These are phyloP conservation scores for Xylariaceae sp. DNA, from an alignment of 2,329 filamentous ascomycete species.

Conservation along the genomic window DNA sequence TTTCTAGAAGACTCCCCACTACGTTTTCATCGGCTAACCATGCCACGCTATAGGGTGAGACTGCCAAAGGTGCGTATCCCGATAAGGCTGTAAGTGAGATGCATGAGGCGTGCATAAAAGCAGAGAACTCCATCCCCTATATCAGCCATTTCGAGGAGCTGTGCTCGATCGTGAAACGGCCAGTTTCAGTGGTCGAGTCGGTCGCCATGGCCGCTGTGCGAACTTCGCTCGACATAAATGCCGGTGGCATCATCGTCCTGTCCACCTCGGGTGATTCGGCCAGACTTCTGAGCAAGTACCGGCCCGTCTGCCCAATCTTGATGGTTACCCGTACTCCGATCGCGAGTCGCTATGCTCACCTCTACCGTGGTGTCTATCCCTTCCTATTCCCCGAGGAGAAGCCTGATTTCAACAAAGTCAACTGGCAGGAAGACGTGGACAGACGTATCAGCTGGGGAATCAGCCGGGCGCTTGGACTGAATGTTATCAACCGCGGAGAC, in stretches of 20 bases:
- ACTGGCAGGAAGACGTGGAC: conserved; percentile 99
- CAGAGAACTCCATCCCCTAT: conserved; percentile 96
- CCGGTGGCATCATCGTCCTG: conserved; percentile 90
- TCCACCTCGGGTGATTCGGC: conserved; percentile 95
- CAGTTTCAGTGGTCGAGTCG: conserved; percentile 84
- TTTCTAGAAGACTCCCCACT: no score
- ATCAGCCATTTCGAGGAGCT: conserved; percentile 96
- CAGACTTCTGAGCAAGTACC: conserved; percentile 95
- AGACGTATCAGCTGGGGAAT: conserved; percentile 97
- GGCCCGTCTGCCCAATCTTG: conserved; percentile 97
- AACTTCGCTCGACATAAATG: conserved; percentile 91
- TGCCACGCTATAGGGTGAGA: conserved; percentile 65
- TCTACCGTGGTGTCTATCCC: conserved; percentile 97
- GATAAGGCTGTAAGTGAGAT: conserved; percentile 92
- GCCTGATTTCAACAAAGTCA: conserved; percentile 86
- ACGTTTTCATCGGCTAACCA: not conserved
- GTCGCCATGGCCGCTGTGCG: conserved; percentile 97
- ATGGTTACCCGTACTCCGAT: conserved; percentile 90
- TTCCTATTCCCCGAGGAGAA: conserved; percentile 92
- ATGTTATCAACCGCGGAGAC: conserved; percentile 67
- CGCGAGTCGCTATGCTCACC: conserved; percentile 83
- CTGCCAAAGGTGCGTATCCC: conserved; percentile 95
- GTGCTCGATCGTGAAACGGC: conserved; percentile 74
- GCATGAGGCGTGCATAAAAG: conserved; percentile 95
- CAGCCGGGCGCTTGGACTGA: conserved; percentile 76